These are phyloP conservation scores for Pseudogymnoascus sp. DNA, from an alignment of 2,329 filamentous ascomycete genomes.

Conservation along the genomic window DNA sequence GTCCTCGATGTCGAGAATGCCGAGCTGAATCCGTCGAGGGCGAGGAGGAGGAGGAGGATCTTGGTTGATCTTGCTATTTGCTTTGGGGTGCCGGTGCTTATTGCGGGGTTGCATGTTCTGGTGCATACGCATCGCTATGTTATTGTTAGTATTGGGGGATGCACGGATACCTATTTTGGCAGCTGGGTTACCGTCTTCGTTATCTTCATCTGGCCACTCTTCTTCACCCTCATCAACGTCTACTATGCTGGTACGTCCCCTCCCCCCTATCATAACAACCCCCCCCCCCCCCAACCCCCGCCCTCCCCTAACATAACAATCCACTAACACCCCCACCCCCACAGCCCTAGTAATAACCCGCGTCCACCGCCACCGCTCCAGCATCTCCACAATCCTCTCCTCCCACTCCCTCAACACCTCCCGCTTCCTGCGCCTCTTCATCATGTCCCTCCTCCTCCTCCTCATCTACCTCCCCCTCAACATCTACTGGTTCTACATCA, in stretches of 20 bases:
- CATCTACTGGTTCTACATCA: constrained; percentile 44
- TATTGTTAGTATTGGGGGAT: constrained; percentile 50
- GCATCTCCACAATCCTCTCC: constrained; percentile 47
- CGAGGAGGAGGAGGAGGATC: constrained; percentile 37
- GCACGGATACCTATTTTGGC: constrained; percentile 41
- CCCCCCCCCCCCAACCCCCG: too few relatives aligned
- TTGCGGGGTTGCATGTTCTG: constrained; percentile 49
- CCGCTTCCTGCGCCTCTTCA: constrained; percentile 52
- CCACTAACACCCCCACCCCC: constrained; percentile 13
- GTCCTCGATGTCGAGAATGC: constrained; percentile 52
- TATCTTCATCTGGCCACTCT: constrained; percentile 44
- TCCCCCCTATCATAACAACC: background rate
- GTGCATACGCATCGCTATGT: constrained; percentile 51
- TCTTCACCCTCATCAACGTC: constrained; percentile 43
- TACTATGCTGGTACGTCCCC: constrained; percentile 48
- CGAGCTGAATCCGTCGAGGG: constrained; percentile 39
- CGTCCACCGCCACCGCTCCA: constrained; percentile 49
- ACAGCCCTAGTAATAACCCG: constrained; percentile 51
- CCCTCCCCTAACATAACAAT: too few relatives aligned
- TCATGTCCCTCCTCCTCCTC: constrained; percentile 44
- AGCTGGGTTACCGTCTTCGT: constrained; percentile 51
- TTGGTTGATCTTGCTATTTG: constrained; percentile 47
- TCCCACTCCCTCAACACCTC: constrained; percentile 44
- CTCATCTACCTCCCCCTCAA: constrained; percentile 44
- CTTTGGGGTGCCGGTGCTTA: constrained; percentile 43